Base-by-base conservation (phyloP, 768 basidiomycete species). In the Amanita jacksonii region DNA sequence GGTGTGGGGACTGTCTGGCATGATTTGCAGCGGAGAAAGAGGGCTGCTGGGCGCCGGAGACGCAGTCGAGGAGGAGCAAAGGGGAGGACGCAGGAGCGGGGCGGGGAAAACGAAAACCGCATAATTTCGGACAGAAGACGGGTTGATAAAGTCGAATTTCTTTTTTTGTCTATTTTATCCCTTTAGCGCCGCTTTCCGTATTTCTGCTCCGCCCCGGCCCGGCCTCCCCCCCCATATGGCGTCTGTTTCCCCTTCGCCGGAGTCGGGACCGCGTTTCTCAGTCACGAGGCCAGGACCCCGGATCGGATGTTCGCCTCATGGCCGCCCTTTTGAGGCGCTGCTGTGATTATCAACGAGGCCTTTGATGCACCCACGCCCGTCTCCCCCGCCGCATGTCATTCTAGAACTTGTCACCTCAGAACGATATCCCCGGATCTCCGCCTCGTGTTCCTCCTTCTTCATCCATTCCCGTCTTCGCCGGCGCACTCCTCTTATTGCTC, bases 1-100 rank as follows among this genome's bases (percentile, higher is more conserved):
- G 3, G 31, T 43, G 28, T 30, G 42, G 34, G 52, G 52, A 23
- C 48, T 49, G 18, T 43, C 45, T 24, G 52, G 45, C 49, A 50
- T 50, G 38, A 43, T n/a, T n/a, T n/a, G 25, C 32, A 33, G 46
- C 30, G 25, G 41, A 25, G 36, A 44, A 16, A 41, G 41, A 27
- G 20, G 20, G 31, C 25, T 28, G 40, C 40, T 25, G 5, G 40
- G 5, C 24, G 40, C 28, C 15, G 25, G 28, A 10, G 23, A 41
- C 40, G 36, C 37, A 8, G 16, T 10, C 32, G 33, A 35, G 43
- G 37, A 9, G 3, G 42, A 32, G 43, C 22, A 32, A 8, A 36
- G 39, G 35, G 10, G 33, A 34, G 47, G 35, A 28, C 10, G 30
- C 22, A 22, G 34, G 18, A 45, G 28, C 25, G 49, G 40, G 41